A percentile compares a stretch with the other conserved stretches of the same genome.
phyloP scores from a whole-genome alignment of 371 early-diverging fungal species.

The Syncephalastrum sp. region DNA sequence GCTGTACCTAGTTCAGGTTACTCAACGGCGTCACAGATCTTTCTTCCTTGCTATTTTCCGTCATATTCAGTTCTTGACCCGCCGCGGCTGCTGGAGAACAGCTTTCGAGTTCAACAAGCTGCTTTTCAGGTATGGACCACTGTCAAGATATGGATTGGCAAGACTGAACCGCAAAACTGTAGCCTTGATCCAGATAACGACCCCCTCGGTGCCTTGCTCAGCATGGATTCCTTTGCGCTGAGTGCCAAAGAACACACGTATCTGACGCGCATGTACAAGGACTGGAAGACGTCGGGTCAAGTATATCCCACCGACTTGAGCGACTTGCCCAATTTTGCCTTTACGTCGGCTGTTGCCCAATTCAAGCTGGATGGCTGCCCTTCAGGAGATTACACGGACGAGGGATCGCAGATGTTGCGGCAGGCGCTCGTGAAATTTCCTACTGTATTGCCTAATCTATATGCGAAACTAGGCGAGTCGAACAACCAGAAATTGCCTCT shows the following conservation, averaged over 20 bases:
- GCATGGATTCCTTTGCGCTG: slow-evolving; percentile 84
- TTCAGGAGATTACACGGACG: slow-evolving; percentile 16
- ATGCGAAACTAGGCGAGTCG: slow-evolving; percentile 36
- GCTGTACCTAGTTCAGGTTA: neutral
- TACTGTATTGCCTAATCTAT: slow-evolving; percentile 26
- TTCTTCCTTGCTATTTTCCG: slow-evolving; percentile 83
- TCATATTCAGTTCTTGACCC: slow-evolving; percentile 80
- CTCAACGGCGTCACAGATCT: slow-evolving; percentile 27
- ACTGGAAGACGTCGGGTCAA: slow-evolving; percentile 41
- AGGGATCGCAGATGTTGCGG: slow-evolving; percentile 57
- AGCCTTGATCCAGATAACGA: slow-evolving; percentile 78
- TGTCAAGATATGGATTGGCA: neutral
- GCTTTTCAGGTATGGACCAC: slow-evolving; percentile 43
- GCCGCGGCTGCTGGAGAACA: slow-evolving; percentile 92
- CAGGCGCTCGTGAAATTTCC: slow-evolving; percentile 61
- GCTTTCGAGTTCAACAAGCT: slow-evolving; percentile 88
- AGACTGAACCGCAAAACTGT: neutral
- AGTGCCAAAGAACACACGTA: slow-evolving; percentile 76
- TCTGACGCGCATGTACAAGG: slow-evolving; percentile 47
- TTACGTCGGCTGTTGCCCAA: slow-evolving; percentile 73
- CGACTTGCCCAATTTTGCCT: slow-evolving; percentile 77
- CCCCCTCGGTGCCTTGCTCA: slow-evolving; percentile 71
- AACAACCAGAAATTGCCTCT: slow-evolving; percentile 5
- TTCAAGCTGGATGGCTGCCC: slow-evolving; percentile 59
- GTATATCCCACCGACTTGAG: slow-evolving; percentile 31